A percentile compares a stretch with the other conserved stretches of the same genome.
Evolutionary conservation across 1,284 basidiomycete genomes (phyloP).

Genomic region (Porodaedalea pini): DNA sequence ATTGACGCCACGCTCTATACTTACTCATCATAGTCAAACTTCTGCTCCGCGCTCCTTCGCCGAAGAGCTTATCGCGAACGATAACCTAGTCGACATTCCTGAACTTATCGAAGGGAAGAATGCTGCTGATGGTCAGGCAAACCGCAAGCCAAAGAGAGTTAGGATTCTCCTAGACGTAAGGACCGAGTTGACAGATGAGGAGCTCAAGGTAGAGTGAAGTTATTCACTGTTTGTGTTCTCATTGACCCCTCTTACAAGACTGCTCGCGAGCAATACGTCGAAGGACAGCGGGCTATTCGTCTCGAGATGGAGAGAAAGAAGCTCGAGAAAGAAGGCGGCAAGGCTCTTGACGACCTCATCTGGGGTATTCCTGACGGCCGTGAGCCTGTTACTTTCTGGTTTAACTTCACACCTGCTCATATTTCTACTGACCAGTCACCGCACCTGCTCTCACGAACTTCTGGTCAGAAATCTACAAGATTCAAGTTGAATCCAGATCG

Average conservation of each 20-base stretch:
- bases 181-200: conserved; percentile 75
- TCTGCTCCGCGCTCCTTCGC: conserved; percentile 32
- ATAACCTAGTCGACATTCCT: conserved; percentile 2
- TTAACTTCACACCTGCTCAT: conserved; percentile 14
- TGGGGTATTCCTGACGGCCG: conserved; percentile 65
- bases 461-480: conserved; percentile 66
- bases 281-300: conserved; percentile 54
- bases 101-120: neutral
- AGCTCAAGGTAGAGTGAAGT: conserved; percentile 52
- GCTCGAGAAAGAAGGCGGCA: conserved; percentile 51
- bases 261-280: conserved; percentile 63
- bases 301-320: conserved; percentile 50
- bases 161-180: conserved; percentile 51
- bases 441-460: conserved; percentile 63
- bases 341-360: conserved; percentile 57
- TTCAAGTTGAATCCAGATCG: conserved; percentile 61
- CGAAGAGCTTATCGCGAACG: neutral
- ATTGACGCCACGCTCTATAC: conserved; percentile 18
- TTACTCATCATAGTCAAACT: conserved; percentile 31
- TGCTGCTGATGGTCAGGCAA: neutral
- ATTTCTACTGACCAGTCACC: conserved; percentile 45
- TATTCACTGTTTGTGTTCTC: neutral
- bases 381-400: conserved; percentile 35
- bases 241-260: conserved; percentile 35
- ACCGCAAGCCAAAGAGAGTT: conserved; percentile 32